Percentiles rank a stretch among this genome's conserved stretches.
Evolutionary conservation across 139 green algal genomes (phyloP).

Genomic region (Chlamydomonas sp.): DNA sequence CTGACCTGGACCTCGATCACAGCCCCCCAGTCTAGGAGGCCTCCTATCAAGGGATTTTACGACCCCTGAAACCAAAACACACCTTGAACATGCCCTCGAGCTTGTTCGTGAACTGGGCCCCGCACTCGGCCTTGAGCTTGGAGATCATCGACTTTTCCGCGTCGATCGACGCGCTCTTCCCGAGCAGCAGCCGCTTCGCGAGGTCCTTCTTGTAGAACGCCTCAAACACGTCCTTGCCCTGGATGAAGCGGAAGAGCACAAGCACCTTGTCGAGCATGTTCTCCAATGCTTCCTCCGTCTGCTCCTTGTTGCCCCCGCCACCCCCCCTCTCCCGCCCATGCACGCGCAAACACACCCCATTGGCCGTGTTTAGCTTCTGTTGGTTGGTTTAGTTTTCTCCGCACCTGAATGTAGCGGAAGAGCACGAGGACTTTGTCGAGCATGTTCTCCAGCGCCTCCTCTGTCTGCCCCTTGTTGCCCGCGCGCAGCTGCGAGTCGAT

Average conservation of each 20-base stretch:
- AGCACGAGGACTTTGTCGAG: conserved; percentile 85
- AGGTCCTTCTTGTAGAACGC: conserved; percentile 99
- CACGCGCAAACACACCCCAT: no score
- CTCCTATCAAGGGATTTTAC: no score
- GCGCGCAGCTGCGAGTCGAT: conserved; percentile 77
- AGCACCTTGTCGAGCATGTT: conserved; percentile 76
- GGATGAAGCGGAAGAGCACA: conserved; percentile 70
- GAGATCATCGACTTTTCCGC: conserved; percentile 91
- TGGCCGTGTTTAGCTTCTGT: no score
- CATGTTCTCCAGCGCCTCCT: conserved; percentile 81
- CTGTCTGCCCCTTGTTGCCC: conserved; percentile 64
- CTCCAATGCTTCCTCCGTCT: conserved; percentile 86
- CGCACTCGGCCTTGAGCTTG: conserved; percentile 96
- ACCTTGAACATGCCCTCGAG: conserved; percentile 18
- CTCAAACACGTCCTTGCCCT: conserved; percentile 99
- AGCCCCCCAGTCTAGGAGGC: no score
- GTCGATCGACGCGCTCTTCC: conserved; percentile 73
- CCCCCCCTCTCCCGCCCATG: no score
- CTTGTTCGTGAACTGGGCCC: conserved; percentile 84
- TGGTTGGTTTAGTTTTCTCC: background rate
- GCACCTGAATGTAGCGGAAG: conserved; percentile 59
- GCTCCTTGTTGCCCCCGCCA: conserved; percentile 65
- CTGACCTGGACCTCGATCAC: no score
- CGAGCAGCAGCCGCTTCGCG: conserved; percentile 89
- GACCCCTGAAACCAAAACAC: no score